Base-by-base conservation (phyloP, 768 basidiomycete species). In the Mycena amicta region DNA sequence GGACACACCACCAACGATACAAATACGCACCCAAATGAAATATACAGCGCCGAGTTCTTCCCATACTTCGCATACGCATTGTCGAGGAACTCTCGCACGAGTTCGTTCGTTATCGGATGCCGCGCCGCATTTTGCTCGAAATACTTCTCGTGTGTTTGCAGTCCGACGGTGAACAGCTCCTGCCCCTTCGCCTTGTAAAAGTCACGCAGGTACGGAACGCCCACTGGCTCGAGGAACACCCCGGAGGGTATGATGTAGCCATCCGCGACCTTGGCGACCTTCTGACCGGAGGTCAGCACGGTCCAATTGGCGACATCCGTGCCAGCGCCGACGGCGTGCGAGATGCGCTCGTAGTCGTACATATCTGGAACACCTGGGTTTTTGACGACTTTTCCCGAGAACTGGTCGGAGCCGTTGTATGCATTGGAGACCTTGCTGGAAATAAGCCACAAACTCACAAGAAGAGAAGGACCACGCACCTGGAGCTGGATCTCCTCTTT, bases 291-390 rank as follows among this genome's bases (percentile, higher is more conserved):
- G 4, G 25, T 16, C 12, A 61, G 15, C 13, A 55, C 3, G 5
- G 2, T 30, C 5, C 4, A 30, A 3, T 55, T 23, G 12, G 39
- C 33, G 3, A 11, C 18, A 1, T 47, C 26, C 0, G 47, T 18
- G 8, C 47, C 52, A 8, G 49, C 22, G n/a, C n/a, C n/a, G n/a
- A n/a, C n/a, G n/a, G 37, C 56, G 30, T 37, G 16, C 2, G 53
- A 47, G 18, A 50, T 5, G 13, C 52, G 56, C 25, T 62, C 61
- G 41, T 58, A 54, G 30, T 58, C 61, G 43, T 62, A 62, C 53
- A 62, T 62, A 27, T 57, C 56, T 4, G 61, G 60, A 1, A n/a
- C 27, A 6, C 56, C 60, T 5, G 60, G 60, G 20, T 5, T 25
- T 13, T 50, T 50, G 8, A 57, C 20, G 39, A 61, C 29, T 2